phyloP scores from a whole-genome alignment of 768 basidiomycete species.

The Termitomyces sp. region DNA sequence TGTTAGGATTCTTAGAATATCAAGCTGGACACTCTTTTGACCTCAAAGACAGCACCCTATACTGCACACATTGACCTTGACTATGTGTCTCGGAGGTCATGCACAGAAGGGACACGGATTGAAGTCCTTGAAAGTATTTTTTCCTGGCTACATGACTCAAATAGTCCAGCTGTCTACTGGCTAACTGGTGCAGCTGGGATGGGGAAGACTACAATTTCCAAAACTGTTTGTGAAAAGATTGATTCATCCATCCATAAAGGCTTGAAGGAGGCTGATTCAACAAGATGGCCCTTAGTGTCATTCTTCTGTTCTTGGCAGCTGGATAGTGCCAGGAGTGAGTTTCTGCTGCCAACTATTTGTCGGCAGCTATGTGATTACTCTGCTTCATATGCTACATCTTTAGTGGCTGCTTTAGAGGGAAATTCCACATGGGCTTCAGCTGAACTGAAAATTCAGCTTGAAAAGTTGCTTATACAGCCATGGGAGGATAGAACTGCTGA shows the following conservation, averaged over 20 bases:
- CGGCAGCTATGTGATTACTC: not conserved
- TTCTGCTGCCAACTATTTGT: not conserved
- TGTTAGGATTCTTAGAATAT: too few species aligned
- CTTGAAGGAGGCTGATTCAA: too few species aligned
- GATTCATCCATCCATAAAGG: not conserved
- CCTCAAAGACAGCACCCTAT: too few species aligned
- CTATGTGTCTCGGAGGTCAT: too few species aligned
- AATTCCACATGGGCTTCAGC: not conserved
- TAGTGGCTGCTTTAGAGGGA: not conserved
- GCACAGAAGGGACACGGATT: too few species aligned
- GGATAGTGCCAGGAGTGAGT: not conserved
- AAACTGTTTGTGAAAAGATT: not conserved
- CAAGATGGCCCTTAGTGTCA: not conserved
- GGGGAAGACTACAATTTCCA: not conserved
- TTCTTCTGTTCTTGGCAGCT: not conserved
- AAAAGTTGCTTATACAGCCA: not conserved
- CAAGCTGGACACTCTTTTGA: too few species aligned
- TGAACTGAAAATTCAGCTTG: not conserved
- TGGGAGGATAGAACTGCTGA: not conserved
- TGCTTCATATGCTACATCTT: not conserved
- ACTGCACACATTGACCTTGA: too few species aligned
- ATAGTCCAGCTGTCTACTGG: not conserved
- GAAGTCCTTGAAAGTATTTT: too few species aligned
- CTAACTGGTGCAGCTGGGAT: not conserved
- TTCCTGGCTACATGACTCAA: too few species aligned